A percentile compares a stretch with the other conserved stretches of the same genome.
These are phyloP conservation scores for Rhodotorula sp. DNA, from an alignment of 1,284 basidiomycete species.

Conservation along the genomic window DNA sequence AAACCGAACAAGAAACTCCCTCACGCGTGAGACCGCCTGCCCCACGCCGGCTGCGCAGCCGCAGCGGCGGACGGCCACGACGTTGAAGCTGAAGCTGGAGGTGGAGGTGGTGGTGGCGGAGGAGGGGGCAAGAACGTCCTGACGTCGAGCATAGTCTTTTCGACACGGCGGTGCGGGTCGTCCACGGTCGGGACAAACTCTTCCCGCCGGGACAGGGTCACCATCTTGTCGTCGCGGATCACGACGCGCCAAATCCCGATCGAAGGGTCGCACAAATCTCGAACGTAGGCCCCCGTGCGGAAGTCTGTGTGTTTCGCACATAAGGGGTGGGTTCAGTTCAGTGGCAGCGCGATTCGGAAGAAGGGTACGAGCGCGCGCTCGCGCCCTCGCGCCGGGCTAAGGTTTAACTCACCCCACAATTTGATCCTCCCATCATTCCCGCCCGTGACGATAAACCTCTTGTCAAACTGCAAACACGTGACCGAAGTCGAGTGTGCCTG, in stretches of 20 bases:
- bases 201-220: slow-evolving; percentile 75
- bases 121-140: slow-evolving; percentile 45
- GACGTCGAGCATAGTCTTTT: slow-evolving; percentile 76
- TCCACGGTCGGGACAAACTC: slow-evolving; percentile 59
- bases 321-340: not conserved
- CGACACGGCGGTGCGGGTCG: not conserved
- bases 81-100: no score
- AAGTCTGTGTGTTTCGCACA: slow-evolving; percentile 51
- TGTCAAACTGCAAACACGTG: slow-evolving; percentile 84
- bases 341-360: no score
- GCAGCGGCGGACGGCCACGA: not conserved
- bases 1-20: no score
- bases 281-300: slow-evolving; percentile 63
- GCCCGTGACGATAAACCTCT: slow-evolving; percentile 63
- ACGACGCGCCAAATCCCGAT: slow-evolving; percentile 87
- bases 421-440: slow-evolving; percentile 91
- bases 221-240: slow-evolving; percentile 73
- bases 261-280: slow-evolving; percentile 71
- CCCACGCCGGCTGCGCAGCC: not conserved
- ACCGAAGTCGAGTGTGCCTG: slow-evolving; percentile 86
- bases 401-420: slow-evolving; percentile 68
- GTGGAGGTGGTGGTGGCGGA: not conserved
- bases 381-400: no score
- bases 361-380: no score
- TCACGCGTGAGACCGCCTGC: no score